These are phyloP conservation scores for Cucumis melo DNA, from an alignment of 306 rosid species.

Conservation along the genomic window DNA sequence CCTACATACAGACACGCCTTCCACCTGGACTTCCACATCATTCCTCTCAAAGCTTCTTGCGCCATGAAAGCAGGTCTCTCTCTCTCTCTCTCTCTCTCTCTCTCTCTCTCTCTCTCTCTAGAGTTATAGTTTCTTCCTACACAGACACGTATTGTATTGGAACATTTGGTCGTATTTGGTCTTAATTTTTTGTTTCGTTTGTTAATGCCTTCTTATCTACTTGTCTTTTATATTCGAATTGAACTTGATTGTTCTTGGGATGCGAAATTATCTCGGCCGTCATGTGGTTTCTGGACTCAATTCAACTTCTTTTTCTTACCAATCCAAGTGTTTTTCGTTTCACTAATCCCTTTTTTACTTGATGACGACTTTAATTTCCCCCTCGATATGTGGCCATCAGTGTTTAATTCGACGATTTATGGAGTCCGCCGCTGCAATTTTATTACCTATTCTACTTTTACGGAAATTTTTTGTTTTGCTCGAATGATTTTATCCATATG, in stretches of 20 bases:
- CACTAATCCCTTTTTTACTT: background rate
- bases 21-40: constrained; percentile 82
- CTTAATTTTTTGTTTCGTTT: background rate
- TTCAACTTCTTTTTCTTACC: background rate
- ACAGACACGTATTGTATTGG: constrained; percentile 4
- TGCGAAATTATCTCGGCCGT: background rate
- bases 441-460: background rate
- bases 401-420: background rate
- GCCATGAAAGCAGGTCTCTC: constrained; percentile 47
- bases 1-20: constrained; percentile 11
- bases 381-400: background rate
- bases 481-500: background rate
- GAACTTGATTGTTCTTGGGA: constrained; percentile 1
- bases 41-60: constrained; percentile 12
- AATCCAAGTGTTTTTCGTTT: background rate
- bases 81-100: background rate
- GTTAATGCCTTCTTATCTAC: background rate
- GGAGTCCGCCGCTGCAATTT: background rate
- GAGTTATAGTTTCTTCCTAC: background rate
- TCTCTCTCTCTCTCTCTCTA: constrained; percentile 4
- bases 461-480: background rate
- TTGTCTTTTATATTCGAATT: background rate
- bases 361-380: background rate
- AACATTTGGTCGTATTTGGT: constrained; percentile 1
- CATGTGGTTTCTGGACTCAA: background rate